Evolutionary conservation across 2,329 filamentous ascomycete genomes (phyloP).

Genomic region (Cadophora malorum): DNA sequence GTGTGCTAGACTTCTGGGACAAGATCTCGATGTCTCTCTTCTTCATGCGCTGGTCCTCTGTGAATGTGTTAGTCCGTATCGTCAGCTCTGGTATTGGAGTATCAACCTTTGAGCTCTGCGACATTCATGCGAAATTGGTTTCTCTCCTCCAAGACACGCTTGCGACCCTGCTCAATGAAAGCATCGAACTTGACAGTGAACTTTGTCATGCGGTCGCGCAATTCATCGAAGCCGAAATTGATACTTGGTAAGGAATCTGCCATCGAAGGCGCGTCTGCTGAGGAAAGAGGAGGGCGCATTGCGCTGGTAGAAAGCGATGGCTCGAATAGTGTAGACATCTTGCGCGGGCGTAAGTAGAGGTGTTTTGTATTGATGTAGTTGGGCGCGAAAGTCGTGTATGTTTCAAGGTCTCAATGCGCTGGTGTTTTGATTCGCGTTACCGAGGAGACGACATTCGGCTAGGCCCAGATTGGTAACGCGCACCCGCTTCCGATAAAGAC

Average conservation of each 20-base stretch:
- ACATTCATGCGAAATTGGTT: slow-evolving; percentile 93
- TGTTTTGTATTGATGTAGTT: slow-evolving; percentile 3
- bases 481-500: slow-evolving; percentile 15
- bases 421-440: slow-evolving; percentile 27
- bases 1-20: slow-evolving; percentile 71
- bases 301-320: slow-evolving; percentile 70
- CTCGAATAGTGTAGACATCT: slow-evolving; percentile 70
- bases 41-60: slow-evolving; percentile 92
- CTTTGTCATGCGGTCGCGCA: slow-evolving; percentile 92
- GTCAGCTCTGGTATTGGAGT: not conserved
- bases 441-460: slow-evolving; percentile 21
- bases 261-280: slow-evolving; percentile 67
- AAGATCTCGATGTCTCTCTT: slow-evolving; percentile 86
- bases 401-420: slow-evolving; percentile 2
- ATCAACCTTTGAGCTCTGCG: slow-evolving; percentile 84
- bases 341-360: not conserved
- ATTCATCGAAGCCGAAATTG: slow-evolving; percentile 94
- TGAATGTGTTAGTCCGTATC: slow-evolving; percentile 28
- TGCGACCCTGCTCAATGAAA: slow-evolving; percentile 91
- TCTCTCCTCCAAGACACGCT: slow-evolving; percentile 88
- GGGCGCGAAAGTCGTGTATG: slow-evolving; percentile 10
- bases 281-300: slow-evolving; percentile 53
- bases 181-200: slow-evolving; percentile 91
- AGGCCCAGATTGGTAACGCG: slow-evolving; percentile 16
- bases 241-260: slow-evolving; percentile 83